These are phyloP conservation scores for Penicillium canariense DNA, from an alignment of 495 filamentous ascomycete species.

Conservation along the genomic window DNA sequence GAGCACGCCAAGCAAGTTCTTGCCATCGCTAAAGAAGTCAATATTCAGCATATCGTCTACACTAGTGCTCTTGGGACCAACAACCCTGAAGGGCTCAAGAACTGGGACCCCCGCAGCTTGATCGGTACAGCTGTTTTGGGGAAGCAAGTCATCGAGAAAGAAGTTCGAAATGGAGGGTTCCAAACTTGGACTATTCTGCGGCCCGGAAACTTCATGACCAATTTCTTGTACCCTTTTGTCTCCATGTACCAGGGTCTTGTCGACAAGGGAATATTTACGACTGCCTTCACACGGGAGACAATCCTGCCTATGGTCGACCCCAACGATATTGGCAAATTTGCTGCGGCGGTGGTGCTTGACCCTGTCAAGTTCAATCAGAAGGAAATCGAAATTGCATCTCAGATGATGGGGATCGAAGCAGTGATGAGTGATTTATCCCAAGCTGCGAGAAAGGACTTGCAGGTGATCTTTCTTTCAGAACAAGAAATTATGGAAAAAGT, in stretches of 20 bases:
- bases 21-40: conserved; percentile 37
- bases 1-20: conserved; percentile 40
- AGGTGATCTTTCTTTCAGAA: conserved; percentile 34
- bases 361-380: conserved; percentile 36
- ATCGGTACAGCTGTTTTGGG: conserved; percentile 24
- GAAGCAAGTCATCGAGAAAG: conserved; percentile 39
- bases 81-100: conserved; percentile 20
- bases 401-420: conserved; percentile 32
- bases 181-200: conserved; percentile 43
- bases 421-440: conserved; percentile 29
- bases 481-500: conserved; percentile 35
- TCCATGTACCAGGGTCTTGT: conserved; percentile 36
- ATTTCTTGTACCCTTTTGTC: conserved; percentile 39
- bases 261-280: conserved; percentile 34
- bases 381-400: conserved; percentile 38
- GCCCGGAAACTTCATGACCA: conserved; percentile 51
- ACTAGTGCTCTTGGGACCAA: conserved; percentile 32
- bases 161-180: conserved; percentile 32
- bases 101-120: conserved; percentile 26
- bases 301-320: conserved; percentile 42
- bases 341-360: conserved; percentile 39
- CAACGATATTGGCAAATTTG: conserved; percentile 49
- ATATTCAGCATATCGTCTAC: conserved; percentile 42
- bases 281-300: conserved; percentile 30
- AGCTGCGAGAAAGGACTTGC: conserved; percentile 32